A percentile compares a stretch with the other conserved stretches of the same genome.
phyloP scores from a whole-genome alignment of 257 asterid species.

The Datura wrightii region DNA sequence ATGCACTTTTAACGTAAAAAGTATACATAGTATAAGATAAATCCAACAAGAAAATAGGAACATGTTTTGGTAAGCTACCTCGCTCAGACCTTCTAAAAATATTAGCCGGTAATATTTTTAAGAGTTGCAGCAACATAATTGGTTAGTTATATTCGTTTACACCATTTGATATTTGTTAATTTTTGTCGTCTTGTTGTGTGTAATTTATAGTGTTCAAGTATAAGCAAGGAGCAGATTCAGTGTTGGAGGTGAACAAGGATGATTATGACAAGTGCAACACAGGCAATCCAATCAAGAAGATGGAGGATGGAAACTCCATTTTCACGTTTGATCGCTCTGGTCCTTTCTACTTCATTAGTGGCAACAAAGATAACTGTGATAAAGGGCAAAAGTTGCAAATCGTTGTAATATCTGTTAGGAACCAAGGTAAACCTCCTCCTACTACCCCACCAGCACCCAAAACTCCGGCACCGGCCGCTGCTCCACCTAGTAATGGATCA shows the following conservation, averaged over 20 bases:
- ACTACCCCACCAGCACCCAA: background rate
- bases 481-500: slow-evolving; percentile 31
- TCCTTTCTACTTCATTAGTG: slow-evolving; percentile 64
- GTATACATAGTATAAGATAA: no score
- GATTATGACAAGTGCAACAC: slow-evolving; percentile 57
- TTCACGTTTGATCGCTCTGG: slow-evolving; percentile 65
- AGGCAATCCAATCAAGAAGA: slow-evolving; percentile 40
- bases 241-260: slow-evolving; percentile 56
- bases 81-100: no score
- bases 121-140: background rate
- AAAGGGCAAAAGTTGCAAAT: slow-evolving; percentile 57
- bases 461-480: slow-evolving; percentile 34
- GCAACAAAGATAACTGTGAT: slow-evolving; percentile 53
- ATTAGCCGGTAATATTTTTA: background rate
- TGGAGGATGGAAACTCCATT: slow-evolving; percentile 55
- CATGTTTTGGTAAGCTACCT: no score
- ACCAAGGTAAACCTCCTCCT: slow-evolving; percentile 2
- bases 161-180: background rate
- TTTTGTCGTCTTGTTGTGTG: background rate
- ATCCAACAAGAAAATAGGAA: no score
- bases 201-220: slow-evolving; percentile 56
- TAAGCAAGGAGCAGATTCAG: slow-evolving; percentile 54
- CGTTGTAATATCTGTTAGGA: slow-evolving; percentile 57
- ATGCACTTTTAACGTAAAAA: no score
- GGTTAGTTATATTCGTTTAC: background rate